A percentile compares a stretch with the other conserved stretches of the same genome.
These are phyloP conservation scores for Grigorovia humatica DNA, from an alignment of 805 yeast species.

Conservation along the genomic window DNA sequence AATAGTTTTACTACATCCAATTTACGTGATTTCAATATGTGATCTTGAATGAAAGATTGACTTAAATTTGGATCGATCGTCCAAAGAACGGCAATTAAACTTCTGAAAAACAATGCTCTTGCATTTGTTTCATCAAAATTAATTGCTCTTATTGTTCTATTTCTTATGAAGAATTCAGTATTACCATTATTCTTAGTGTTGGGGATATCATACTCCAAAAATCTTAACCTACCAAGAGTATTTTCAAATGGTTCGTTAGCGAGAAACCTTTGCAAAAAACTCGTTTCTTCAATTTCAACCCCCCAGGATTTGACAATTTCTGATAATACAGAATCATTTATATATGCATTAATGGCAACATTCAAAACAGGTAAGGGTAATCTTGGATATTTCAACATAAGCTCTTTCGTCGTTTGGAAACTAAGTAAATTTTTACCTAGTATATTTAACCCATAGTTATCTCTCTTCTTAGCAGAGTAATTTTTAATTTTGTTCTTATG, in stretches of 20 bases:
- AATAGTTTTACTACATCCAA: constrained; percentile 66
- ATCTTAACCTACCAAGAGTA: constrained; percentile 63
- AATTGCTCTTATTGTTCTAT: constrained; percentile 32
- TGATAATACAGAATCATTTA: constrained; percentile 55
- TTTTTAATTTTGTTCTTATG: not conserved
- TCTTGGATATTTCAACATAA: constrained; percentile 76
- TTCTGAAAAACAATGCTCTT: constrained; percentile 61
- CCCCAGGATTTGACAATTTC: constrained; percentile 80
- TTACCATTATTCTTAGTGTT: no score
- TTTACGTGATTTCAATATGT: constrained; percentile 76
- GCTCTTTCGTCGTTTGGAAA: constrained; percentile 63
- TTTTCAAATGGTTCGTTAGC: constrained; percentile 58
- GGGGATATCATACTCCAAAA: constrained; percentile 8
- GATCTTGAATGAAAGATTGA: constrained; percentile 57
- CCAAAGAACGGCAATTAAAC: constrained; percentile 75
- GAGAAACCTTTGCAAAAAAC: constrained; percentile 55
- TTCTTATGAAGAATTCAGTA: constrained; percentile 8
- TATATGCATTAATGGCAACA: constrained; percentile 65
- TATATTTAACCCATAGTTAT: constrained; percentile 69
- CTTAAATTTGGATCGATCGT: constrained; percentile 42
- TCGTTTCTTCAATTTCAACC: constrained; percentile 60
- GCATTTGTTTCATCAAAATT: constrained; percentile 26
- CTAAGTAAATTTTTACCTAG: constrained; percentile 73
- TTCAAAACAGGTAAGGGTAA: constrained; percentile 71
- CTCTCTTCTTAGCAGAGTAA: constrained; percentile 24